Evolutionary conservation across 2,329 filamentous ascomycete genomes (phyloP).

Genomic region (Pseudophaeomoniella oleicola): DNA sequence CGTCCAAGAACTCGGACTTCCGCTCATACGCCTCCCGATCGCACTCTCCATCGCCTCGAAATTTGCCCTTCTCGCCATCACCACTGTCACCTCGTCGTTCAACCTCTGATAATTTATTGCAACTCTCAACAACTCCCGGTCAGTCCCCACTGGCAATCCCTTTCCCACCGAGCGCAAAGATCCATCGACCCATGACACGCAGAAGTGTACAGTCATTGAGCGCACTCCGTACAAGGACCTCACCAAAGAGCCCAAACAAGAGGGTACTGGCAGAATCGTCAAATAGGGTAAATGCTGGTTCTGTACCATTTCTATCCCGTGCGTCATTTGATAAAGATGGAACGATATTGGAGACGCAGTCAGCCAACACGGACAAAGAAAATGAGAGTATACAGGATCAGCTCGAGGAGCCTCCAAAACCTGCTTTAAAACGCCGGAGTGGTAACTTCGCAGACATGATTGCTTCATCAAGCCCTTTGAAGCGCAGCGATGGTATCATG

Average conservation of each 20-base stretch:
- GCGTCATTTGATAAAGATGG: conserved; percentile 29
- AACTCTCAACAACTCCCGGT: conserved; percentile 27
- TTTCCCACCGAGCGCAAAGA: conserved; percentile 51
- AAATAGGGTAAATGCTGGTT: conserved; percentile 55
- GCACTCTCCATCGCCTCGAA: conserved; percentile 35
- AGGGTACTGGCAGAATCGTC: conserved; percentile 57
- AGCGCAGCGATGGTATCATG: conserved; percentile 83
- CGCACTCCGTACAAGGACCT: conserved; percentile 46
- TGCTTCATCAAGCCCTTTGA: conserved; percentile 65
- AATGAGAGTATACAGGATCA: conserved; percentile 9
- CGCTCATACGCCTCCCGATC: conserved; percentile 39
- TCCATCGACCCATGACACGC: conserved; percentile 31
- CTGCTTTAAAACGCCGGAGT: conserved; percentile 30
- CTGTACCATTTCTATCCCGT: conserved; percentile 20
- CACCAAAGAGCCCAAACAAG: conserved; percentile 68
- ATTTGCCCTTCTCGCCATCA: conserved; percentile 31
- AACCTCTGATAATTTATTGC: conserved; percentile 37
- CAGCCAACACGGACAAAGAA: conserved; percentile 13
- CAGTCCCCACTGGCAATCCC: conserved; percentile 47
- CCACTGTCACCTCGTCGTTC: conserved; percentile 44
- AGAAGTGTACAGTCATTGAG: conserved; percentile 19
- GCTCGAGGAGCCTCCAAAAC: conserved; percentile 17
- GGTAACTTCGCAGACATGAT: conserved; percentile 33
- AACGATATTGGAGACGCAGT: conserved; percentile 27
- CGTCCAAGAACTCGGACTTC: conserved; percentile 64